phyloP scores from a whole-genome alignment of 1,139 yeast genomes.

The Hansenula lynferdii region DNA sequence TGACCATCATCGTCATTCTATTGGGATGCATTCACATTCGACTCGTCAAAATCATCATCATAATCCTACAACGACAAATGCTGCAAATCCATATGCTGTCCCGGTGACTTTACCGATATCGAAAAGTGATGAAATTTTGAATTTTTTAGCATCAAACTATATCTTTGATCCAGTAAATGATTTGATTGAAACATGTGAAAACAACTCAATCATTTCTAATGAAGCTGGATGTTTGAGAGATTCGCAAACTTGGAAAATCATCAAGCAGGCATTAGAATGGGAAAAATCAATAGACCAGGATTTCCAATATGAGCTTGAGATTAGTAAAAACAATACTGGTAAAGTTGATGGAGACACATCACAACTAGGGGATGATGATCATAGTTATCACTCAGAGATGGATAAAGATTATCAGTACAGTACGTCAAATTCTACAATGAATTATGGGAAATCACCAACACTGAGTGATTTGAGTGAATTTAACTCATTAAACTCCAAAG shows the following conservation, averaged over 20 bases:
- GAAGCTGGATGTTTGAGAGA: slow-evolving; percentile 49
- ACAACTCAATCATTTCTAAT: slow-evolving; percentile 56
- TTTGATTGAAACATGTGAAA: slow-evolving; percentile 25
- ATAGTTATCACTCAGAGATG: slow-evolving; percentile 6
- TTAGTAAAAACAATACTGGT: neutral
- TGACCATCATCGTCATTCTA: slow-evolving; percentile 5
- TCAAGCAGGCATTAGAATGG: slow-evolving; percentile 50
- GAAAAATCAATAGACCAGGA: slow-evolving; percentile 26
- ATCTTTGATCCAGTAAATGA: slow-evolving; percentile 16
- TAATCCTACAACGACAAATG: slow-evolving; percentile 6
- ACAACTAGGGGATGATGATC: neutral
- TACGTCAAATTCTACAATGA: slow-evolving; percentile 22
- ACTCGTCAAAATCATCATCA: slow-evolving; percentile 5
- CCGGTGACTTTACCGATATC: slow-evolving; percentile 26
- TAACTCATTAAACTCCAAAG: slow-evolving; percentile 14
- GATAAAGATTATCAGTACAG: slow-evolving; percentile 18
- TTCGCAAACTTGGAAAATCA: slow-evolving; percentile 66
- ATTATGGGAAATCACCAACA: slow-evolving; percentile 21
- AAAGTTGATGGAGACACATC: neutral
- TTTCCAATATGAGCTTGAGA: slow-evolving; percentile 6
- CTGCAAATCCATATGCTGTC: slow-evolving; percentile 17
- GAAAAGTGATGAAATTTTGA: slow-evolving; percentile 20
- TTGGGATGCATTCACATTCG: slow-evolving; percentile 14
- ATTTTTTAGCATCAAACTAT: slow-evolving; percentile 26
- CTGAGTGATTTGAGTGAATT: slow-evolving; percentile 22